phyloP scores from a whole-genome alignment of 202 grass and related monocot genomes.

The Elaeis oleifera region DNA sequence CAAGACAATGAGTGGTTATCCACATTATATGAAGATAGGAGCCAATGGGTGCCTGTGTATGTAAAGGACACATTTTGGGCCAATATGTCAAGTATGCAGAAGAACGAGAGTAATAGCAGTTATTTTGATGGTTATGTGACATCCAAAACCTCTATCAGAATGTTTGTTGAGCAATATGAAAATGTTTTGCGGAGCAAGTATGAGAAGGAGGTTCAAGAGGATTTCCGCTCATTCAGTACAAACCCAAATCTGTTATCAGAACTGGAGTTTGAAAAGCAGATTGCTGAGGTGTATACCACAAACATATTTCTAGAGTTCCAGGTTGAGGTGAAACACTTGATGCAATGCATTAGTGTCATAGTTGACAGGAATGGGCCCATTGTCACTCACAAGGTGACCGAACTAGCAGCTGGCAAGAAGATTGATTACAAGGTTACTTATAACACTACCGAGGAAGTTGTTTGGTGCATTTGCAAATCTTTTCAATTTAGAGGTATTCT shows the following conservation, averaged over 20 bases:
- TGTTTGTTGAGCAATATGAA: conserved; percentile 88
- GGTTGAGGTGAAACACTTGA: conserved; percentile 72
- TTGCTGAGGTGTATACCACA: conserved; percentile 74
- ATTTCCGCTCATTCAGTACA: conserved; percentile 85
- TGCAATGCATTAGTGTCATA: conserved; percentile 69
- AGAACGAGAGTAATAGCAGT: conserved; percentile 55
- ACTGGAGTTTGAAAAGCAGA: conserved; percentile 74
- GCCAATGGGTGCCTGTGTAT: conserved; percentile 79
- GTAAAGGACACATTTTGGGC: conserved; percentile 96
- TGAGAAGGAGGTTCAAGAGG: conserved; percentile 85
- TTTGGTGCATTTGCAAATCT: conserved; percentile 87
- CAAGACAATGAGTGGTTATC: conserved; percentile 64
- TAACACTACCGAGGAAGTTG: conserved; percentile 65
- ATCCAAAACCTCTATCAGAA: conserved; percentile 68
- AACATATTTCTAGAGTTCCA: conserved; percentile 91
- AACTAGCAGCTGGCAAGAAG: conserved; percentile 78
- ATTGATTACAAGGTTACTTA: conserved; percentile 80
- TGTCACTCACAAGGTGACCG: conserved; percentile 65
- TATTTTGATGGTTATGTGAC: conserved; percentile 85
- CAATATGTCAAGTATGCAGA: conserved; percentile 64
- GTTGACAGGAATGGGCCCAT: conserved; percentile 50
- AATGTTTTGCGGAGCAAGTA: conserved; percentile 71
- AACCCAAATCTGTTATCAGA: conserved; percentile 65
- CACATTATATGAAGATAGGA: conserved; percentile 61
- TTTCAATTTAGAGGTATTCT: conserved; percentile 96